Evolutionary conservation across 345 rosid genomes (phyloP).

Genomic region (Eucalyptus sp.): DNA sequence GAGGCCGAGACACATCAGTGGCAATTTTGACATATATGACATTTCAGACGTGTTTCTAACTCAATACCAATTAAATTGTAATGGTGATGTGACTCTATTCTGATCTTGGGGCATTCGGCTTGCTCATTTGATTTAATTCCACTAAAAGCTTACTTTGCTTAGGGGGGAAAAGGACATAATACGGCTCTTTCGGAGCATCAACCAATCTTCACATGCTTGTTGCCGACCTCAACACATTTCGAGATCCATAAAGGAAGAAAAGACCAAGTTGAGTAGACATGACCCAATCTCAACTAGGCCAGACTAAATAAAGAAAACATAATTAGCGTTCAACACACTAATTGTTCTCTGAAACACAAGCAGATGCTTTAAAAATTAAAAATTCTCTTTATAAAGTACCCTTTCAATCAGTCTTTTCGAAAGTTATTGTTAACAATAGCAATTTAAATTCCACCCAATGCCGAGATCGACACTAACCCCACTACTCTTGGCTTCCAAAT

Average conservation of each 20-base stretch:
- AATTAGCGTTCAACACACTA: not conserved
- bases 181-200: not conserved
- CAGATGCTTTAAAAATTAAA: not conserved
- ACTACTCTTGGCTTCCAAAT: not conserved
- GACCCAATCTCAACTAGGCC: not conserved
- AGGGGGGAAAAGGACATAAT: not conserved
- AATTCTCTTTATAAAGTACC: not conserved
- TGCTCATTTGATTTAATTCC: not conserved
- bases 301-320: not conserved
- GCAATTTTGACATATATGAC: not conserved
- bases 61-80: not conserved
- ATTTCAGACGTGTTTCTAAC: rapidly evolving
- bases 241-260: not conserved
- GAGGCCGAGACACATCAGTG: not conserved
- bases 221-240: not conserved
- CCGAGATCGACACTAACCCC: not conserved
- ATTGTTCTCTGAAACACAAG: not conserved
- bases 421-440: not conserved
- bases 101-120: not conserved
- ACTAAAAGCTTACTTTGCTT: not conserved
- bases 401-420: not conserved
- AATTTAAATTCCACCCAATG: not conserved
- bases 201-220: not conserved
- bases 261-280: not conserved
- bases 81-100: not conserved